These are phyloP conservation scores for Globisporangium lucens DNA, from an alignment of 352 stramenopile genomes.

Conservation along the genomic window DNA sequence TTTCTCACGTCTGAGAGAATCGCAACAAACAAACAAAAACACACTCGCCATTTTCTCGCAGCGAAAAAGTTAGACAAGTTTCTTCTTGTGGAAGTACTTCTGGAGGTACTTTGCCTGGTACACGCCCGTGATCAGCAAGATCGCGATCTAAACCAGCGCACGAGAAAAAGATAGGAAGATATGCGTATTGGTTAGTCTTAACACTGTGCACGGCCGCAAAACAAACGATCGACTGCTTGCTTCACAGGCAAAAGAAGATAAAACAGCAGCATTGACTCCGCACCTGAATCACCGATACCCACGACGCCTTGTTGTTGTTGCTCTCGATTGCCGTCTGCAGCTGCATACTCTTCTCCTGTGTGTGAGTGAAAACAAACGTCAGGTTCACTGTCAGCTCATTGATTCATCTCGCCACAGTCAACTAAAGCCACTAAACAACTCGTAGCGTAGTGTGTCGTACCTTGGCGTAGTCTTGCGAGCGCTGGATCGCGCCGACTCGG, in stretches of 20 bases:
- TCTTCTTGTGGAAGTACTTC: constrained; percentile 84
- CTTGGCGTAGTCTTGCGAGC: constrained; percentile 84
- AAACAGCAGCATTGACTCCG: background rate
- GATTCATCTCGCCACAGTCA: background rate
- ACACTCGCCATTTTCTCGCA: background rate
- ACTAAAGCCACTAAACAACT: background rate
- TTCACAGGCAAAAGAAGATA: too few species aligned
- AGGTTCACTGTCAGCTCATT: background rate
- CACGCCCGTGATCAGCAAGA: constrained; percentile 64
- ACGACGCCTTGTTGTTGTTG: constrained; percentile 78
- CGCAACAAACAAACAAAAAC: too few species aligned
- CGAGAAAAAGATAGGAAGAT: background rate
- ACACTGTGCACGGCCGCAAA: too few species aligned
- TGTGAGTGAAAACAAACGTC: background rate
- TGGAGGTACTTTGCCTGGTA: constrained; percentile 82
- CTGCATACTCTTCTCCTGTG: constrained; percentile 62
- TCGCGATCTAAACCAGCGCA: constrained; percentile 39
- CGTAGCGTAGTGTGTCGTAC: constrained; percentile 18
- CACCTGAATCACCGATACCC: constrained; percentile 79
- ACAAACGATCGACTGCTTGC: too few species aligned
- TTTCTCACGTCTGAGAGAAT: background rate
- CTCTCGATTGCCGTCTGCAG: constrained; percentile 73
- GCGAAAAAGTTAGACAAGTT: constrained; percentile 51
- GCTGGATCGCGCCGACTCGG: constrained; percentile 73
- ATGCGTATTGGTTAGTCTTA: background rate